Conservation (phyloP, 768 basidiomycete genomes). For the Mycena venus region DNA sequence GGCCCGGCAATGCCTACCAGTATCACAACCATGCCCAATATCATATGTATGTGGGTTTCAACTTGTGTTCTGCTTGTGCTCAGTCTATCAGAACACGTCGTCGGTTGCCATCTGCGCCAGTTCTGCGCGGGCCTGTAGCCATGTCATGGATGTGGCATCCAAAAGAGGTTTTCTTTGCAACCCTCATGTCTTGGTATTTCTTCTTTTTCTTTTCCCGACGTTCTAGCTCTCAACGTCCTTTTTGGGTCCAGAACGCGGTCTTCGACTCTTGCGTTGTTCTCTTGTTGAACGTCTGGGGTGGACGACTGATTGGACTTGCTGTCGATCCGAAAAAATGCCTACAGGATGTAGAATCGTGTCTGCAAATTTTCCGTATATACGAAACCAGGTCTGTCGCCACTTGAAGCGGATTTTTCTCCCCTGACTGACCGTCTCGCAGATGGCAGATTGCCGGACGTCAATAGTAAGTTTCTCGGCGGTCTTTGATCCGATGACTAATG, state of each 20-base stretch:
- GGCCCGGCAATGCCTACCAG: background rate
- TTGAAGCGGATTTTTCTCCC: background rate
- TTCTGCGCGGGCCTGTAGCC: conserved; percentile 74
- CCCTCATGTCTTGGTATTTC: conserved; percentile 25
- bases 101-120: conserved; percentile 81
- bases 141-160: conserved; percentile 63
- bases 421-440: background rate
- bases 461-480: conserved; percentile 11
- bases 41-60: background rate
- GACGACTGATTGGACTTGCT: conserved; percentile 14
- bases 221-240: background rate
- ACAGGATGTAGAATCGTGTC: conserved; percentile 29
- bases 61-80: background rate
- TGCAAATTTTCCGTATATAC: conserved; percentile 23
- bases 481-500: background rate
- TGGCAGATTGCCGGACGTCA: conserved; percentile 33
- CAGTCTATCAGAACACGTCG: conserved; percentile 51
- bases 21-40: background rate
- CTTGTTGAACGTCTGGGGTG: conserved; percentile 25
- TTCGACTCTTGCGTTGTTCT: conserved; percentile 21
- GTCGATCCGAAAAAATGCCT: conserved; percentile 27
- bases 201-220: background rate
- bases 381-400: conserved; percentile 10
- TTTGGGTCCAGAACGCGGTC: conserved; percentile 7
- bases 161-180: conserved; percentile 17